A percentile compares a stretch with the other conserved stretches of the same genome.
Evolutionary conservation across 305 asterid species (phyloP).

Genomic region (Plantago coronopus): DNA sequence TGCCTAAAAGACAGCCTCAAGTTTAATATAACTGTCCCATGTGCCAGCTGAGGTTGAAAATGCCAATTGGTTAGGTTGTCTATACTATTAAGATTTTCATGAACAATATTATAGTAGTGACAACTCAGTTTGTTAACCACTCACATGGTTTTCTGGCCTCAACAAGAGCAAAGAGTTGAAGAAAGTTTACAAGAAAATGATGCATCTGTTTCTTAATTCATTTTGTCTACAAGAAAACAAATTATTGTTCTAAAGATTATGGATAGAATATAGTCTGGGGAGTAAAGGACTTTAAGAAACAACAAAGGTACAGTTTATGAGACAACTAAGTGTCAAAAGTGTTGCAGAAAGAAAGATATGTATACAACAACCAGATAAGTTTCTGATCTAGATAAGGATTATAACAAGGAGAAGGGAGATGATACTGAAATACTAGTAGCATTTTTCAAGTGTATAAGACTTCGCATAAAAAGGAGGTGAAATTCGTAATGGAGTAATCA

Average conservation of each 20-base stretch:
- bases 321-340: conserved; percentile 24
- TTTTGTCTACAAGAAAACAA: not conserved
- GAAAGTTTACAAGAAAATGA: not conserved
- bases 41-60: conserved; percentile 35
- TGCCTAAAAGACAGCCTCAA: conserved; percentile 14
- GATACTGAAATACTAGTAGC: too few species aligned
- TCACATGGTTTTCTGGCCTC: conserved; percentile 38
- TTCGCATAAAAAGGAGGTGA: too few species aligned
- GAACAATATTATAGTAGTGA: conserved; percentile 22
- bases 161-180: not conserved
- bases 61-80: conserved; percentile 31
- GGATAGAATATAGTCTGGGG: not conserved
- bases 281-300: conserved; percentile 14
- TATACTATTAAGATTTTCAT: conserved; percentile 13
- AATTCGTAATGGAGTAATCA: too few species aligned
- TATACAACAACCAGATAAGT: conserved; percentile 24
- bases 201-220: not conserved
- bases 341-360: conserved; percentile 38
- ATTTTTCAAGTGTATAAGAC: too few species aligned
- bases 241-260: not conserved
- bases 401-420: not conserved
- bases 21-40: conserved; percentile 27
- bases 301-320: conserved; percentile 18
- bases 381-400: conserved; percentile 17
- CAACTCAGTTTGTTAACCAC: conserved; percentile 40